Base-by-base conservation (phyloP, 2,329 filamentous ascomycete species). In the Pseudopyrenochaeta lycopersici region DNA sequence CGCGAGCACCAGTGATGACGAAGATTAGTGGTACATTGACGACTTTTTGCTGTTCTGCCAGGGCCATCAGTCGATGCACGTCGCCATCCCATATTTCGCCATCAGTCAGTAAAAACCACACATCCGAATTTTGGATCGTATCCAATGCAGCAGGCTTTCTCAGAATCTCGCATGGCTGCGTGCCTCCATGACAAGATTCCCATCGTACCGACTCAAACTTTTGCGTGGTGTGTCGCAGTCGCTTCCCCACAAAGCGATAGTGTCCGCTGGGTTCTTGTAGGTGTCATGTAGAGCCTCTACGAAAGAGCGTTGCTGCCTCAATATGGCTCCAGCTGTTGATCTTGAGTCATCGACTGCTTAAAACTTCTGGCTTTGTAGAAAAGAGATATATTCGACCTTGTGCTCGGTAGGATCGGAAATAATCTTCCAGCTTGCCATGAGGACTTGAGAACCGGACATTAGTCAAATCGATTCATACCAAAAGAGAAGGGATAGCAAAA, bases 321-420 rank as follows among this genome's bases (percentile, higher is more conserved):
- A 43, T 17, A 72, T 63, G 4, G 52, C 40, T 12, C 62, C 56
- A 3, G 42, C 38, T 9, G 68, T 72, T 9, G 69, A 72, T 1
- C 69, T 69, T 2, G 68, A 74, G 12, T 71, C 67, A 46, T 74
- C 71, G 18, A 72, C 66, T 18, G 72, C 72, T 44, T 72, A 73
- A 54, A 70, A 72, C 40, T 69, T 70, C 36, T 62, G 62, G 15
- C 63, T 53, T 17, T 49, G 38, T 1, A 61, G 30, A 18, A 63
- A 60, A 7, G 56, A 18, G 2, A 52, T 56, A 21, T 57, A 49
- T 48, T 65, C 51, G 20, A 60, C 35, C 17, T n/a, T 27, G 6
- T 52, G 35, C 23, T 56, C 51, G 5, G 33, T 18, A 6, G 10
- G 32, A 6, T 55, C 56, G 20, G 56, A 53, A 12, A 52, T 21